phyloP scores from a whole-genome alignment of 139 green algal genomes.

The Chlamydomonas sphaeroides region DNA sequence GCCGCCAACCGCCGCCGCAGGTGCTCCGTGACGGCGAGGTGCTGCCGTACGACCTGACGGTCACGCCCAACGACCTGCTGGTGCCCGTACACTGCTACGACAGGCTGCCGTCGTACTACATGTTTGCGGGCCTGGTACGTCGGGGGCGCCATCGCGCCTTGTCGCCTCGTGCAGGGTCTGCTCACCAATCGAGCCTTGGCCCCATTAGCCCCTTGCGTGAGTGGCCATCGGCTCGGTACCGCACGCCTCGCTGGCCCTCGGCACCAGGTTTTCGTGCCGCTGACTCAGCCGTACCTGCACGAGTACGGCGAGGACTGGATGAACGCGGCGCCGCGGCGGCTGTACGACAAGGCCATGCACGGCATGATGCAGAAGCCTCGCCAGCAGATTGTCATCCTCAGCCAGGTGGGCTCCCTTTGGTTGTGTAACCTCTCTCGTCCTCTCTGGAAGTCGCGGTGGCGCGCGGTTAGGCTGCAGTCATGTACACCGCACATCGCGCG shows the following conservation, averaged over 20 bases:
- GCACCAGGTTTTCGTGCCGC: constrained; percentile 76
- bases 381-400: constrained; percentile 74
- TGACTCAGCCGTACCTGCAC: constrained; percentile 75
- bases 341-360: constrained; percentile 74
- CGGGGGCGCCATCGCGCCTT: too few species aligned
- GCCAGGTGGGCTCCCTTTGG: constrained; percentile 58
- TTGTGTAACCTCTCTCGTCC: too few species aligned
- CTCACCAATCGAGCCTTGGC: too few species aligned
- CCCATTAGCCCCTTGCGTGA: too few species aligned
- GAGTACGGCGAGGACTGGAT: constrained; percentile 78
- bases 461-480: too few species aligned
- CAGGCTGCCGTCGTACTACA: constrained; percentile 66
- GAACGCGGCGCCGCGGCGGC: constrained; percentile 54
- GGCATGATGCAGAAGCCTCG: constrained; percentile 51
- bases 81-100: constrained; percentile 78
- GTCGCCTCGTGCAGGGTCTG: too few species aligned
- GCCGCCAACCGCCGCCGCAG: not conserved
- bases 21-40: constrained; percentile 54
- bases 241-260: too few species aligned
- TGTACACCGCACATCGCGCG: too few species aligned
- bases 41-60: constrained; percentile 56
- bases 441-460: too few species aligned
- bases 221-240: too few species aligned
- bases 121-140: constrained; percentile 46
- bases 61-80: constrained; percentile 63